Evolutionary conservation across 116 monocot species (phyloP), one percentile per base, ranked within the genome.

Genomic region (Dioscorea cayenensis): DNA sequence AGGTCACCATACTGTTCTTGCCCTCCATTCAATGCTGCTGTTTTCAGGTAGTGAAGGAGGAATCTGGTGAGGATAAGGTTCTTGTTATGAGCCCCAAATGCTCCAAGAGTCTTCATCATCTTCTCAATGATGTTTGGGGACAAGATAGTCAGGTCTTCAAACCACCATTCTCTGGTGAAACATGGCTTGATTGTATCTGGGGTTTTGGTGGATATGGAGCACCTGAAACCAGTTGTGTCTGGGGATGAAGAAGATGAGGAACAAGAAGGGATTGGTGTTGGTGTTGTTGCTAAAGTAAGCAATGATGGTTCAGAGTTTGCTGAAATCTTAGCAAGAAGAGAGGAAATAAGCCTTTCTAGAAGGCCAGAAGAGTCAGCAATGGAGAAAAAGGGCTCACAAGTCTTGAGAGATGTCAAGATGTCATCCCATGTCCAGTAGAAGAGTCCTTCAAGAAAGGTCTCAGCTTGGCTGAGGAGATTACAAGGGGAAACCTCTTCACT

Each of bases 381-480:
- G 51, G 68, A 16, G 71, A 82, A 63, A 74, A 87, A 84, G 17
- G 71, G 61, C 81, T 92, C 90, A 20, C 90, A 96, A 73, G 28
- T 81, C 55, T 81, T 90, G 52, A 96, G 70, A 3, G 92, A 82
- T 2, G 38, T 71, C 21, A 96, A 58, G 71, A 90, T 68, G 16
- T 96, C 96, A 5, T 75, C 64, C 96, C 92, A 92, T 5, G 86
- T 86, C 96, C 92, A 96, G 77, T 90, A 86, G 78, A 79, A 83
- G 60, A 92, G 65, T 1, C 96, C 92, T 8, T 92, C 87, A 28
- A 96, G 72, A 35, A 90, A 86, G 18, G 82, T 69, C 77, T 96
- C 92, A 2, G 96, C 52, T 63, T 90, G 90, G 61, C 20, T 75
- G 25, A 88, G 38, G 60, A 77, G 89, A 68, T 89, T 89, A 80